Conservation (phyloP, 192 early-diverging fungal species). For the Entrophospora sp. region DNA sequence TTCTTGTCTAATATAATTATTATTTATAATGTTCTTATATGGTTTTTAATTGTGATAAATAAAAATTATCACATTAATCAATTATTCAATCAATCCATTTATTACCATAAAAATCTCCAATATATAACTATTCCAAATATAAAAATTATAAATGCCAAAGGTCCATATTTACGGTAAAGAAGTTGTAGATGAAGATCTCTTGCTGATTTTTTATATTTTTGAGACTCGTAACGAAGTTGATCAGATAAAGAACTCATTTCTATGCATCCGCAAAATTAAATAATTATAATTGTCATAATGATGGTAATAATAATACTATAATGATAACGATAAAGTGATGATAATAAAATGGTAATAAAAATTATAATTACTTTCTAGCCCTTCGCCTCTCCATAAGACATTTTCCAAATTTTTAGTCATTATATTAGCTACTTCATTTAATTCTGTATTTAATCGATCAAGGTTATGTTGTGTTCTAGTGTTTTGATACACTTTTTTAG, state of each 20-base stretch:
- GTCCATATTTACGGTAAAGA: constrained; percentile 91
- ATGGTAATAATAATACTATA: neutral
- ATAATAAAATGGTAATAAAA: neutral
- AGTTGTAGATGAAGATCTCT: constrained; percentile 81
- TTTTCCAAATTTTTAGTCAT: constrained; percentile 99
- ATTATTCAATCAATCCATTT: too few relatives aligned
- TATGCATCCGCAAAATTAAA: too few relatives aligned
- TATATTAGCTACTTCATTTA: constrained; percentile 92
- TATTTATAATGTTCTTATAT: too few relatives aligned
- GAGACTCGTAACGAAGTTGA: constrained; percentile 25
- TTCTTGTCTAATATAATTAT: too few relatives aligned
- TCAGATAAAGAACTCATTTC: constrained; percentile 34
- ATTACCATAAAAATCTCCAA: constrained; percentile 47
- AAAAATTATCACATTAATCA: too few relatives aligned
- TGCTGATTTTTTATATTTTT: constrained; percentile 81
- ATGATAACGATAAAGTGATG: neutral
- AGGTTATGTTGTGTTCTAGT: constrained; percentile 86
- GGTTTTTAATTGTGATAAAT: too few relatives aligned
- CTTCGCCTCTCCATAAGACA: constrained; percentile 82
- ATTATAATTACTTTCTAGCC: constrained; percentile 54
- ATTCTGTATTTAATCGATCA: constrained; percentile 88
- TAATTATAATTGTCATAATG: neutral
- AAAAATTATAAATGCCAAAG: constrained; percentile 65
- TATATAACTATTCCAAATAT: constrained; percentile 80
- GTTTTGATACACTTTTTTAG: constrained; percentile 93